Base-by-base conservation (phyloP, 2,329 filamentous ascomycete genomes). In the Ophidiomyces ophidiicola region DNA sequence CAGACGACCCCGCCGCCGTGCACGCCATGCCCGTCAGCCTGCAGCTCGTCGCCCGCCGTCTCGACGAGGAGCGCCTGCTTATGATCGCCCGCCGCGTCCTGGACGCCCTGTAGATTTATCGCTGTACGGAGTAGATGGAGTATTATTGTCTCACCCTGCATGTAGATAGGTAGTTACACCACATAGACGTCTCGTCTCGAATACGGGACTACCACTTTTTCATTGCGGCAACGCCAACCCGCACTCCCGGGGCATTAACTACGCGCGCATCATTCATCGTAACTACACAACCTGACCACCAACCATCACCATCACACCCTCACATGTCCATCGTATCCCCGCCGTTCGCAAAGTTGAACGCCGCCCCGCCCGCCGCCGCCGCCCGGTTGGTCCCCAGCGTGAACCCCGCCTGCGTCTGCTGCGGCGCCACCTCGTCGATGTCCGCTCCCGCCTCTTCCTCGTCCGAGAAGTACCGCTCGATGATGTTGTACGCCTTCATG, bases 401-500 rank as follows among this genome's bases (percentile, higher is more conserved):
- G 79, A 63, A 96, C 82, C 54, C 87, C 76, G 62, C 76, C 57
- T 85, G 80, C 48, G 72, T 76, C 50, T 76, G 72, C 53, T 76
- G 72, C 45, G 82, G 76, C 45, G 74, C 80, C 62, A 85, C 74
- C 54, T 92, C 84, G 46, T 86, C 83, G 51, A 86, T 86, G 53
- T 87, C 86, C 46, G 63, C 70, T 32, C 66, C 76, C 46, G 73
- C 74, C 58, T 93, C 90, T 41, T 96, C 90, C 51, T 98, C 90
- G 56, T 98, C 90, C 0, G 87, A 94, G 70, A 98, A 98, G 75
- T 98, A 98, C 71, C 94, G 94, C 74, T 98, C 90, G 51, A 98
- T 98, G 66, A 98, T 98, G 74, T 93, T 96, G 74, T 96, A 98
- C 0, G 90, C 90, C 78, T 98, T 98, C 88, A 98, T 96, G 74